Base-by-base conservation (phyloP, 1,284 basidiomycete genomes). In the Austroboletus olivaceoglutinosus region DNA sequence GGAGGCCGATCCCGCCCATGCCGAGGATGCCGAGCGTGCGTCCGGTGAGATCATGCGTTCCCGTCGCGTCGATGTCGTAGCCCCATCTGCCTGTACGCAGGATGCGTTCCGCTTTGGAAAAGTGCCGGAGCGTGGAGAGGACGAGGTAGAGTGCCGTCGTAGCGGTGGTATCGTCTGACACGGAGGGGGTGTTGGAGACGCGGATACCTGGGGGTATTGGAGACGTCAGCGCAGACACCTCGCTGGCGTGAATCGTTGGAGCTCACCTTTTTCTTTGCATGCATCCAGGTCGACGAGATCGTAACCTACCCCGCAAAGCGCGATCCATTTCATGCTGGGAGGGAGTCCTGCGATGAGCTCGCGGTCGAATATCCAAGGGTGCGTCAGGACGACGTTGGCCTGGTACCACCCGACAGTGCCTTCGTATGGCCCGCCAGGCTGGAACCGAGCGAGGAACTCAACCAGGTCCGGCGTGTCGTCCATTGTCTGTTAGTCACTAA, bases 251-350 rank as follows among this genome's bases (percentile, higher is more conserved):
- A 12, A 13, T 30, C 29, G 29, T 30, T 67, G 79, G 80, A 15
- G 77, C 80, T 60, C 85, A 88, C 5, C 86, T 87, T 34, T 34
- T 34, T 34, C 33, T n/a, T n/a, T 34, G 2, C 70, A 68, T 6
- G 93, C 81, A 64, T 94, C 89, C 58, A 95, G 86, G 58, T 88
- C 33, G 33, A 34, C 33, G 33, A n/a, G 83, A 68, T 93, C 91
- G 64, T 95, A 95, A 4, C 93, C 93, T 0, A 93, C 92, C n/a
- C 93, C 93, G 56, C 93, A 93, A 69, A 94, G 91, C 2, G 86
- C 89, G 59, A 96, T 91, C 83, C 89, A 93, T 63, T 86, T 86
- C 51, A 95, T 76, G 44, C 93, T 77, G n/a, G 73, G 55, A 4
- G 89, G 83, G 8, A 95, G 74, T 0, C 77, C 80, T 47, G 76